Base-by-base conservation (phyloP, 352 stramenopile species). In the Phytophthora nicotianae region DNA sequence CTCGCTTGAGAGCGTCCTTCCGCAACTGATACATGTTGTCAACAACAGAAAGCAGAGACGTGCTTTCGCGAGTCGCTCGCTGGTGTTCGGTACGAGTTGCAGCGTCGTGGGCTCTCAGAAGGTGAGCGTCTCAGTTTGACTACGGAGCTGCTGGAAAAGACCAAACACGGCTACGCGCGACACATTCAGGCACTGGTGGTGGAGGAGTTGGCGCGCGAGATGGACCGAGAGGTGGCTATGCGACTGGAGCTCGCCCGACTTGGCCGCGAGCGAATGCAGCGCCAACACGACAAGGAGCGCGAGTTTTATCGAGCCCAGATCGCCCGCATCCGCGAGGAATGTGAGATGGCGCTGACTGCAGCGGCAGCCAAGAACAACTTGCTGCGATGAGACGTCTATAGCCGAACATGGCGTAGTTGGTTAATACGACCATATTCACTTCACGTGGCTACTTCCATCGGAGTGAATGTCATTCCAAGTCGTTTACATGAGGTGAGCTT, bases 311-410 rank as follows among this genome's bases (percentile, higher is more conserved):
- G 75, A 45, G 42, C 70, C 29, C 86, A 90, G 59, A 83, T 94
- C 57, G 66, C 86, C 49, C 73, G 83, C 8, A 70, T 91, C 46
- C 77, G 68, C 0, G 70, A 56, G 29, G 83, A 92, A 67, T 90
- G 82, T 54, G 80, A 92, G 65, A 64, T 89, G 65, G 73, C 71
- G 50, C 80, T 92, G 46, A 82, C 77, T 0, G 54, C 78, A 0
- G 77, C 75, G 5, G 88, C 88, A 65, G 77, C 77, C 38, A 80
- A 89, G 64, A 83, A 74, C 72, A 94, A 92, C 59, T 59, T 94
- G 24, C 67, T 94, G 16, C 77, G 86, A 9, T 94, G 49, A 71
- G 33, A 13, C 37, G 10, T 38, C 10, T 17, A n/a, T 38, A 38
- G 13, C 32, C 32, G 32, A 38, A 11, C 27, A 33, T 8, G 8